Percentiles rank a stretch among this genome's conserved stretches.
These are phyloP conservation scores for Moesziomyces parantarcticus DNA, from an alignment of 1,284 basidiomycete species.

Conservation along the genomic window DNA sequence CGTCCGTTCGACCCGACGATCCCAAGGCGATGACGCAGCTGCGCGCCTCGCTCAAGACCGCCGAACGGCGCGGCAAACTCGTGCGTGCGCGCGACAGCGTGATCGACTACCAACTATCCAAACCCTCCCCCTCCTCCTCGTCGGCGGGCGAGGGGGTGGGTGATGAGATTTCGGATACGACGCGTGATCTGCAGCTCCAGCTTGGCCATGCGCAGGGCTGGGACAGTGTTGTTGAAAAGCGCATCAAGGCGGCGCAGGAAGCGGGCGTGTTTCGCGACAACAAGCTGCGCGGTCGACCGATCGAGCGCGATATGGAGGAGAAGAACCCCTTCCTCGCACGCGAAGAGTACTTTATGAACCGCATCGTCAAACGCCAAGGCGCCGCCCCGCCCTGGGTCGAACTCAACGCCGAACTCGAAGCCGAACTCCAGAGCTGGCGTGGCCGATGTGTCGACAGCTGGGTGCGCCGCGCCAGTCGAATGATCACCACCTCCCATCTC, in stretches of 20 bases:
- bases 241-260: constrained; percentile 74
- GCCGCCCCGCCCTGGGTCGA: constrained; percentile 92
- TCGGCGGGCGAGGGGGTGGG: constrained; percentile 68
- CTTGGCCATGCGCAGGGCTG: constrained; percentile 52
- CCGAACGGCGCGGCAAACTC: constrained; percentile 72
- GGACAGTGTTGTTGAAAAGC: constrained; percentile 58
- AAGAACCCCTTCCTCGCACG: constrained; percentile 75
- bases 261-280: constrained; percentile 80
- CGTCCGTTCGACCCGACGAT: constrained; percentile 67
- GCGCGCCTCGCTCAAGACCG: constrained; percentile 73
- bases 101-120: constrained; percentile 76
- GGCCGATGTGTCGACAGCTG: constrained; percentile 74
- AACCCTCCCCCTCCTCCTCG: not conserved
- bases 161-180: constrained; percentile 59
- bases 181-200: constrained; percentile 27
- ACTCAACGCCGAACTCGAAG: constrained; percentile 77
- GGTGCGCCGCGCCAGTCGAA: constrained; percentile 76
- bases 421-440: constrained; percentile 75
- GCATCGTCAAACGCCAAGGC: constrained; percentile 85
- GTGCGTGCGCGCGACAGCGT: constrained; percentile 73
- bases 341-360: constrained; percentile 76
- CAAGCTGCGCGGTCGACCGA: constrained; percentile 79
- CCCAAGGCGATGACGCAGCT: constrained; percentile 73
- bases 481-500: constrained; percentile 69
- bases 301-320: constrained; percentile 75